Conservation (phyloP, 306 rosid genomes). For the Quercus bicolor region DNA sequence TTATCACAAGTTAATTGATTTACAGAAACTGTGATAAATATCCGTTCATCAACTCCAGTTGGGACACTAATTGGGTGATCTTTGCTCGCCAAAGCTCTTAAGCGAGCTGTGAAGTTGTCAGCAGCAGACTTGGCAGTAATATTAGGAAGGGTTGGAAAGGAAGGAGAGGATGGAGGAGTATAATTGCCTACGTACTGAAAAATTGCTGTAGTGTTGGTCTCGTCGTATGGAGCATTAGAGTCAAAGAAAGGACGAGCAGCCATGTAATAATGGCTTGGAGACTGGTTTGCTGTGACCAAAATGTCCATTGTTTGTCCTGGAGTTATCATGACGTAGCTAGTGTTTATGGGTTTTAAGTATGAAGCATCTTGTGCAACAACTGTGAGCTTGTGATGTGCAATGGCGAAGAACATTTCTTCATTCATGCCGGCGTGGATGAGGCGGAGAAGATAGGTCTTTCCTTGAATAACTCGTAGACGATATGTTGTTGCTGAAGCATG, state of each 20-base stretch:
- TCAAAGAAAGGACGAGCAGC: conserved; percentile 26
- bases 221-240: neutral
- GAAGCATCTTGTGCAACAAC: conserved; percentile 30
- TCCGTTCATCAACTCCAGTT: neutral
- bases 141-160: conserved; percentile 21
- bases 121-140: neutral
- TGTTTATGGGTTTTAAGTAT: conserved; percentile 38
- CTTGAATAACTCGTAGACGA: neutral
- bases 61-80: conserved; percentile 31
- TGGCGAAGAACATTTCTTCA: conserved; percentile 29
- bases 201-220: conserved; percentile 24
- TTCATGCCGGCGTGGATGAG: conserved; percentile 27
- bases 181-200: conserved; percentile 22
- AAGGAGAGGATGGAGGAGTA: conserved; percentile 7
- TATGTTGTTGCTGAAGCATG: neutral
- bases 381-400: conserved; percentile 35
- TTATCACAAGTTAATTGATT: conserved; percentile 18
- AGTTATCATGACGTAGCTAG: conserved; percentile 26
- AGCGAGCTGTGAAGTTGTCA: conserved; percentile 4
- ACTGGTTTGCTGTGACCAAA: conserved; percentile 29
- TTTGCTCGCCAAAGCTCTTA: conserved; percentile 27
- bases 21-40: conserved; percentile 23
- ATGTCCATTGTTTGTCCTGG: conserved; percentile 53
- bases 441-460: conserved; percentile 21
- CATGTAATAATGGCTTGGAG: conserved; percentile 22